Conservation (phyloP, 345 rosid genomes). For the Cardamine chenopodiifolia region DNA sequence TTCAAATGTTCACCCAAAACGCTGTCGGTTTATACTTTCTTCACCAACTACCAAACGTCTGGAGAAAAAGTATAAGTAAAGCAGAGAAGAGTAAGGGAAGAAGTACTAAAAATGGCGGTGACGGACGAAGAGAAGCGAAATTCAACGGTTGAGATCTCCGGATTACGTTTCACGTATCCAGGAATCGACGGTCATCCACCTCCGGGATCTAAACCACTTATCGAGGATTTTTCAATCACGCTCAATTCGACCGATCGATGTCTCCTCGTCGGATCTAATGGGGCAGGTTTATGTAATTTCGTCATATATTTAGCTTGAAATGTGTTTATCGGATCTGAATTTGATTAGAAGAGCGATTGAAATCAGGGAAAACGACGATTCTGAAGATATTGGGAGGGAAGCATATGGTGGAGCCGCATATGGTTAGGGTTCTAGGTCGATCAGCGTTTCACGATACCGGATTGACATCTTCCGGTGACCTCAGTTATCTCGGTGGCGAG, state of each 20-base stretch:
- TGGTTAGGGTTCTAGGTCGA: constrained; percentile 85
- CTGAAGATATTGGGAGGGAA: constrained; percentile 94
- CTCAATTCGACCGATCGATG: constrained; percentile 74
- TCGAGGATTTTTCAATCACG: constrained; percentile 66
- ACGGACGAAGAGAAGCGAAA: constrained; percentile 36
- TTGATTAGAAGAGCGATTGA: not conserved
- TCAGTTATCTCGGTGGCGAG: constrained; percentile 96
- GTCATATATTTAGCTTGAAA: not conserved
- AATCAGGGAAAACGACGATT: constrained; percentile 85
- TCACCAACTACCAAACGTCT: constrained; percentile 36
- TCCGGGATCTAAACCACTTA: constrained; percentile 73
- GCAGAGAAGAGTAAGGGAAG: not conserved
- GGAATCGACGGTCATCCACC: constrained; percentile 98
- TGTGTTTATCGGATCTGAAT: not conserved
- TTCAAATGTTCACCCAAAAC: constrained; percentile 14
- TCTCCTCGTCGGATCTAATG: constrained; percentile 98
- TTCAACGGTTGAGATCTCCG: constrained; percentile 67
- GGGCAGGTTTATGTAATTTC: constrained; percentile 63
- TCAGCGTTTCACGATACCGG: constrained; percentile 93
- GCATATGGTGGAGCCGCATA: constrained; percentile 93
- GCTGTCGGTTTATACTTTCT: constrained; percentile 27
- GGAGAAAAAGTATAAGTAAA: constrained; percentile 31
- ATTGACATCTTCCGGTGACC: constrained; percentile 87
- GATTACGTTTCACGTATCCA: constrained; percentile 87
- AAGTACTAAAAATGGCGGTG: constrained; percentile 43